Conservation (phyloP, 2,329 filamentous ascomycete genomes). For the Apiospora malaysiana region DNA sequence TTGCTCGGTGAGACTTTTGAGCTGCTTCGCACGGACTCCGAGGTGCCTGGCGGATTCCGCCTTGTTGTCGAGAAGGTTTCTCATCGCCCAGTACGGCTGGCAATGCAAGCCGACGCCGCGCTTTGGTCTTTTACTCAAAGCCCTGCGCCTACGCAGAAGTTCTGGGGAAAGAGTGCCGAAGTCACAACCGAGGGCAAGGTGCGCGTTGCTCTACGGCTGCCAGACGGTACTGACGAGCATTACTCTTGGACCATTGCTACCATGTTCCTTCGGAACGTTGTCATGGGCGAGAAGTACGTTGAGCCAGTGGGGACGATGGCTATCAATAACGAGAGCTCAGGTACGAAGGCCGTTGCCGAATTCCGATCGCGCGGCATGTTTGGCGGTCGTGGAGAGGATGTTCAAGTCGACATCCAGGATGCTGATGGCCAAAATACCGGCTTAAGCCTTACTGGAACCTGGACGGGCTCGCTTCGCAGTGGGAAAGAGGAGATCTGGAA, state of each 20-base stretch:
- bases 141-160: conserved; percentile 65
- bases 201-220: conserved; percentile 71
- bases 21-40: conserved; percentile 82
- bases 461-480: conserved; percentile 76
- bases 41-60: conserved; percentile 75
- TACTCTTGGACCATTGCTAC: conserved; percentile 91
- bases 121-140: conserved; percentile 88
- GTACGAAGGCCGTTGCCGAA: conserved; percentile 82
- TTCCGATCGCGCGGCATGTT: conserved; percentile 98
- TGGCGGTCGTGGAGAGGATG: conserved; percentile 90
- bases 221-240: conserved; percentile 74
- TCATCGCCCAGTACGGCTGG: conserved; percentile 89
- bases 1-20: conserved; percentile 96
- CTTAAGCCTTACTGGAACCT: conserved; percentile 77
- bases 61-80: conserved; percentile 95
- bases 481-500: conserved; percentile 76
- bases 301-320: conserved; percentile 93
- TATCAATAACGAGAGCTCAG: conserved; percentile 81
- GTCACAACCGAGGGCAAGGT: conserved; percentile 90
- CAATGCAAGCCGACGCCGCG: conserved; percentile 87
- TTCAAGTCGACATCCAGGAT: conserved; percentile 76
- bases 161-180: conserved; percentile 68
- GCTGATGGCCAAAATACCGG: conserved; percentile 69
- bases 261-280: conserved; percentile 92
- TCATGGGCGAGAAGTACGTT: conserved; percentile 97